Evolutionary conservation across 2,329 filamentous ascomycete genomes (phyloP), one percentile per base, ranked within the genome.

Genomic region (Fusarium chlamydosporum): DNA sequence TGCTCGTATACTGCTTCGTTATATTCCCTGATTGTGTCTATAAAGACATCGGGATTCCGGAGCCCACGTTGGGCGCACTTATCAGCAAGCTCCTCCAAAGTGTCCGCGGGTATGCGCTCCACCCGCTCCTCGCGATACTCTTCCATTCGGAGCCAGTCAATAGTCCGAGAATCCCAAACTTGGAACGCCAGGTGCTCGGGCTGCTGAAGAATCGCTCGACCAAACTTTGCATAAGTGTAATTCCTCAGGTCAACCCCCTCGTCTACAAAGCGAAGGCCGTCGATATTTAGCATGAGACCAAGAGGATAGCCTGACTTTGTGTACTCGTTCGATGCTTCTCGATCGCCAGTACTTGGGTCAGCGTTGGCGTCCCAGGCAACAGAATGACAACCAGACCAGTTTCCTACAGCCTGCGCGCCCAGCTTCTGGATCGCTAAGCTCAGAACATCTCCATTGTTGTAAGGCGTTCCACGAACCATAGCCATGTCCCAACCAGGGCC

Each of bases 401-500:
- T 63, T 1, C 60, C 60, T 0, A 63, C 60, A 5, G 60, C 31
- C 0, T 63, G 51, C 0, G 48, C 60, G 1, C 60, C 60, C 12
- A 63, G 18, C 6, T 63, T 31, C 6, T 63, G 35, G 1, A 63
- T 56, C 0, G 60, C 60, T 0, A 63, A 7, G 6, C 16, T 29
- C 15, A 63, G 5, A 29, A 56, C 58, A 15, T 63, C 60, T 2
- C 60, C 63, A 1, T 50, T 67, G 10, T 67, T 67, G n/a, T 67
- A 67, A 6, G 63, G 64, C 6, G 64, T 67, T 9, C 84, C 70
- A 0, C 70, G 67, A 1, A 72, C 67, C 69, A 68, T 72, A 10
- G 70, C 70, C 42, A 72, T 33, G n/a, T 72, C 70, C 70, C 70
- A 72, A 2, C 60, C 63, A 2, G 70, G 63, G 0, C 88, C 88